Percentiles rank a stretch among this genome's conserved stretches.
Conservation (phyloP, 768 basidiomycete genomes). For the Collybiopsis confluens region DNA sequence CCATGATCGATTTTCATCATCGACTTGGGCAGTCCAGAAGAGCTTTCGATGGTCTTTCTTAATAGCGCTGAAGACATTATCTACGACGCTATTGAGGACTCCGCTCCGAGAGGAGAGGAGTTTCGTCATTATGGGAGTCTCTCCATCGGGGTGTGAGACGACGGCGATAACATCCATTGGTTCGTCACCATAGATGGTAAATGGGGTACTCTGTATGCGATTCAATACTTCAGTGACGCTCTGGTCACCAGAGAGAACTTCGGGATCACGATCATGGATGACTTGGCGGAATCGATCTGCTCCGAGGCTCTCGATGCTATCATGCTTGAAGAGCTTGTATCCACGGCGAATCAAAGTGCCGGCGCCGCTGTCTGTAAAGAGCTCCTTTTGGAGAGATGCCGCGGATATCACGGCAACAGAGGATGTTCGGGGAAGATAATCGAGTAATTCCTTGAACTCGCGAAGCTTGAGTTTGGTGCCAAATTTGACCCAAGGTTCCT, state of each 20-base stretch:
- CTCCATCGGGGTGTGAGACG: constrained; percentile 86
- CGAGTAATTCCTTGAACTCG: constrained; percentile 98
- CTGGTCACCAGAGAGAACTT: constrained; percentile 75
- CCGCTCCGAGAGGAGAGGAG: constrained; percentile 85
- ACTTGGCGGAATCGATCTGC: constrained; percentile 94
- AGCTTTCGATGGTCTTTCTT: constrained; percentile 89
- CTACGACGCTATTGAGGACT: constrained; percentile 89
- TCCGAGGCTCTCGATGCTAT: constrained; percentile 76
- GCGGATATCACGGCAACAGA: constrained; percentile 98
- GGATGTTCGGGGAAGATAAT: constrained; percentile 95
- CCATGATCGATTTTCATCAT: constrained; percentile 97
- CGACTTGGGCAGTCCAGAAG: constrained; percentile 97
- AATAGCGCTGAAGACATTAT: constrained; percentile 97
- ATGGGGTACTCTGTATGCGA: constrained; percentile 76
- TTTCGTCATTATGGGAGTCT: constrained; percentile 89
- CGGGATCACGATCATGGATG: constrained; percentile 93
- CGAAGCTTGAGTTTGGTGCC: constrained; percentile 98
- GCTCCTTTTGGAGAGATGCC: constrained; percentile 89
- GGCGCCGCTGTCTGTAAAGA: constrained; percentile 97
- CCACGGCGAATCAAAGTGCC: constrained; percentile 98
- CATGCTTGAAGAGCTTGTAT: constrained; percentile 94
- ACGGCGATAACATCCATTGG: constrained; percentile 94
- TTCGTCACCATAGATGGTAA: constrained; percentile 98
- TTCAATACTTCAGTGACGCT: constrained; percentile 87
- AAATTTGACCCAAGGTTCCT: constrained; percentile 97